These are phyloP conservation scores for Pichia thaimueangensis DNA, from an alignment of 805 yeast genomes.

Conservation along the genomic window DNA sequence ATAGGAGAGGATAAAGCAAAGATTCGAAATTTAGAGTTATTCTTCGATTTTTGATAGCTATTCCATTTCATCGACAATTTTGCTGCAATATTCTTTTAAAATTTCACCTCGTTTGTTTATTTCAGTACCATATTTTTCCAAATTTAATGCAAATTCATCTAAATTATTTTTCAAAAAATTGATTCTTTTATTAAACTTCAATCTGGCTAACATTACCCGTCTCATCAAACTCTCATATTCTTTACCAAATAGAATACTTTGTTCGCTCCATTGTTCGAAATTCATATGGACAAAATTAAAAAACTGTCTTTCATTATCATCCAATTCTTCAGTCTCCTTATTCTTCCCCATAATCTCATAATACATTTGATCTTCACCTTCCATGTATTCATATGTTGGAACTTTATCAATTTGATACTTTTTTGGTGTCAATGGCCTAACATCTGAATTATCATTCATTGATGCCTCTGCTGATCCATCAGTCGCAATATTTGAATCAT, in stretches of 20 bases:
- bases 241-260: slow-evolving; percentile 30
- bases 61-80: slow-evolving; percentile 27
- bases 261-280: slow-evolving; percentile 31
- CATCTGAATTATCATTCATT: not conserved
- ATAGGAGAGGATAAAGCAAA: too few relatives aligned
- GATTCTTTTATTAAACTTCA: slow-evolving; percentile 35
- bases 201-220: slow-evolving; percentile 32
- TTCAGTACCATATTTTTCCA: slow-evolving; percentile 23
- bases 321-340: slow-evolving; percentile 6
- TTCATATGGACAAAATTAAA: slow-evolving; percentile 14
- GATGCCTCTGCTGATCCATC: slow-evolving; percentile 7
- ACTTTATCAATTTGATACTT: slow-evolving; percentile 13
- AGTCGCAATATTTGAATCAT: slow-evolving; percentile 8
- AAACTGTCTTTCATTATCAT: slow-evolving; percentile 15
- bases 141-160: slow-evolving; percentile 17
- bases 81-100: slow-evolving; percentile 38
- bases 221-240: slow-evolving; percentile 32
- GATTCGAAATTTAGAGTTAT: too few relatives aligned
- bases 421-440: slow-evolving; percentile 9
- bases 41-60: too few relatives aligned
- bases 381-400: slow-evolving; percentile 15
- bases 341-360: slow-evolving; percentile 12
- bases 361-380: slow-evolving; percentile 13
- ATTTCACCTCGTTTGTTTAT: slow-evolving; percentile 35
- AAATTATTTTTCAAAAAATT: slow-evolving; percentile 17